Evolutionary conservation across 257 asterid species (phyloP).

Genomic region (Galeopsis tetrahit): DNA sequence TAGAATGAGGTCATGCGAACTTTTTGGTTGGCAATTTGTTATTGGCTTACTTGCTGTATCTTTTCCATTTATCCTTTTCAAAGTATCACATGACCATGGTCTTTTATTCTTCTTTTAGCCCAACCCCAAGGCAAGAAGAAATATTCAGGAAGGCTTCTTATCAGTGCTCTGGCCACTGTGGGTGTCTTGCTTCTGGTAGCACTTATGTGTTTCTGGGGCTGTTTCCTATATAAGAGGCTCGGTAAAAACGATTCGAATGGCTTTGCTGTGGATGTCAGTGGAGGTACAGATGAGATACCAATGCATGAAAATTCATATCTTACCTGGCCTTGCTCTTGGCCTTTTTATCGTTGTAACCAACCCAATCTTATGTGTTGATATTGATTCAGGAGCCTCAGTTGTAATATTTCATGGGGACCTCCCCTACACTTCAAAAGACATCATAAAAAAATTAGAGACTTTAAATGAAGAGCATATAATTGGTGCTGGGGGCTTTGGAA

Average conservation of each 20-base stretch:
- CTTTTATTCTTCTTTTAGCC: constrained; percentile 43
- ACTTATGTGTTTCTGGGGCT: constrained; percentile 97
- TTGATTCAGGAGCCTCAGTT: constrained; percentile 83
- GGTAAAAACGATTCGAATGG: constrained; percentile 73
- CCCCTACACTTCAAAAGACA: constrained; percentile 91
- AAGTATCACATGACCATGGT: constrained; percentile 28
- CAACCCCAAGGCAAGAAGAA: constrained; percentile 63
- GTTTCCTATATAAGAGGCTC: constrained; percentile 81
- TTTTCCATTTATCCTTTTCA: constrained; percentile 15
- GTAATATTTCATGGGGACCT: constrained; percentile 97
- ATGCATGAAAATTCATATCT: constrained; percentile 23
- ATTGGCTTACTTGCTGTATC: neutral
- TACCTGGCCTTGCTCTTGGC: neutral
- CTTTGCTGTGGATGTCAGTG: constrained; percentile 79
- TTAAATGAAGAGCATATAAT: constrained; percentile 84
- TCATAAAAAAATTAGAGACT: constrained; percentile 76
- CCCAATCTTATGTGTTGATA: constrained; percentile 12
- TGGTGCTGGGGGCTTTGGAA: constrained; percentile 94
- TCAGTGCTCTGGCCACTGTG: constrained; percentile 86
- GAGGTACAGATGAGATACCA: constrained; percentile 59
- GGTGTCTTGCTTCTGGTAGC: constrained; percentile 94
- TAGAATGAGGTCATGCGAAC: neutral
- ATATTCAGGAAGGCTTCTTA: constrained; percentile 67
- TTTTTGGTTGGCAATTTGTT: constrained; percentile 7
- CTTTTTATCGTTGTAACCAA: constrained; percentile 4